These are phyloP conservation scores for Clavaria fumosa DNA, from an alignment of 768 basidiomycete genomes.

Conservation along the genomic window DNA sequence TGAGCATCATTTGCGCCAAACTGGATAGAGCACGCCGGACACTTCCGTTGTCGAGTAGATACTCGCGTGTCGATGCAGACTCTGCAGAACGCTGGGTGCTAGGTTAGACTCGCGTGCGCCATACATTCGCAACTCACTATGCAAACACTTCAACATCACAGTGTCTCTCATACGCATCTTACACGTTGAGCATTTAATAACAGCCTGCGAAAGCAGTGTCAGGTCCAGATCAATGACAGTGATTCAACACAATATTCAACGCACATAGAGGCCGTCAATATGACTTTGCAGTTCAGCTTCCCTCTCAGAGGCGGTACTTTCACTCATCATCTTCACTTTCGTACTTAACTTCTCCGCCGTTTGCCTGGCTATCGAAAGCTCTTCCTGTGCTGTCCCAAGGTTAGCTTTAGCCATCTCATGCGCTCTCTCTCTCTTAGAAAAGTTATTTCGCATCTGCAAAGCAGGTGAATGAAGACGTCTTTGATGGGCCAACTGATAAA, in stretches of 20 bases:
- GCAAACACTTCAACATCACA: slow-evolving; percentile 80
- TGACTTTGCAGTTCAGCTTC: slow-evolving; percentile 25
- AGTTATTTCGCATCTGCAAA: too few relatives aligned
- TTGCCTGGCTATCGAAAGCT: slow-evolving; percentile 28
- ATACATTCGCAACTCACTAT: slow-evolving; percentile 41
- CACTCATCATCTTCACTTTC: slow-evolving; percentile 22
- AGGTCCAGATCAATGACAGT: background rate
- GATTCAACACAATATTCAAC: slow-evolving; percentile 38
- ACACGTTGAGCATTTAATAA: slow-evolving; percentile 86
- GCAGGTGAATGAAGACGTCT: slow-evolving; percentile 14
- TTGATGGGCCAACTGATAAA: background rate
- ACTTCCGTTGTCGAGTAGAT: slow-evolving; percentile 82
- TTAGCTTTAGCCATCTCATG: slow-evolving; percentile 22
- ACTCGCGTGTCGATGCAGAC: slow-evolving; percentile 77
- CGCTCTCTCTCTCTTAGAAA: slow-evolving; percentile 22
- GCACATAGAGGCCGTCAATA: too few relatives aligned
- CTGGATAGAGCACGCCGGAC: slow-evolving; percentile 69
- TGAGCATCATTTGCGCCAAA: slow-evolving; percentile 77
- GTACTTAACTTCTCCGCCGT: slow-evolving; percentile 35
- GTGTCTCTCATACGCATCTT: slow-evolving; percentile 60
- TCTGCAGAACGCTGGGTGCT: slow-evolving; percentile 64
- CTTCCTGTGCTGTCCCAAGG: slow-evolving; percentile 32
- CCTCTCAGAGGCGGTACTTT: slow-evolving; percentile 4
- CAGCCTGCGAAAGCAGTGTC: slow-evolving; percentile 29
- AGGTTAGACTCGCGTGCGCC: background rate